phyloP scores from a whole-genome alignment of 495 filamentous ascomycete genomes.

The Penicillium soppii region DNA sequence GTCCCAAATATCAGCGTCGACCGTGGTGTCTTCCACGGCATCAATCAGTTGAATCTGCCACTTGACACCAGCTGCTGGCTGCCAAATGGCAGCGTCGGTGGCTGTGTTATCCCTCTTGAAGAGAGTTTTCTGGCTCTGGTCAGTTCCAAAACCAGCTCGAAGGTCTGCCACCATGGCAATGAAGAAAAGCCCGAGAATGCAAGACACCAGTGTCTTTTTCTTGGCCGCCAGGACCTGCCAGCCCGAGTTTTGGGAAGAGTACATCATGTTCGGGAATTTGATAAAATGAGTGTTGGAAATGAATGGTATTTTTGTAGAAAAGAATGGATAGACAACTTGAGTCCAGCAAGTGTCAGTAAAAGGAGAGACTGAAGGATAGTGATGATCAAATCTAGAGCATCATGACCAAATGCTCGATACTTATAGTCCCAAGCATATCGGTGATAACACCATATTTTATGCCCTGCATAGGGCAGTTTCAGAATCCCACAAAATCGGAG shows the following conservation, averaged over 20 bases:
- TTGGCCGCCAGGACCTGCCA: slow-evolving; percentile 4
- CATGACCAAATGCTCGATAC: not conserved
- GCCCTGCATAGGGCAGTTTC: slow-evolving; percentile 1
- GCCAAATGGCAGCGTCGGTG: slow-evolving; percentile 3
- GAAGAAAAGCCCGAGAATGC: slow-evolving; percentile 3
- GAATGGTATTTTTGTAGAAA: not conserved
- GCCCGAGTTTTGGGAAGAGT: not conserved
- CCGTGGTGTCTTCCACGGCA: slow-evolving; percentile 6
- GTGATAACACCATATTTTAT: not conserved
- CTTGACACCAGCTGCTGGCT: slow-evolving; percentile 10
- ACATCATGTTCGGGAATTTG: slow-evolving; percentile 1
- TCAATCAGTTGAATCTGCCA: slow-evolving; percentile 14
- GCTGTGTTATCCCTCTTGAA: not conserved
- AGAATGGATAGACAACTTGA: slow-evolving; percentile 10
- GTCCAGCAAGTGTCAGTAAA: slow-evolving; percentile 9
- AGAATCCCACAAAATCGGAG: not conserved
- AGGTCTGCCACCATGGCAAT: slow-evolving; percentile 2
- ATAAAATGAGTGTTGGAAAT: not conserved
- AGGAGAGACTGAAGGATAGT: slow-evolving; percentile 3
- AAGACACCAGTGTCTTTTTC: not conserved
- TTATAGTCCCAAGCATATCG: not conserved
- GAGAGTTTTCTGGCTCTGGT: not conserved
- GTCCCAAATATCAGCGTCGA: slow-evolving; percentile 10
- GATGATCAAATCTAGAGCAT: not conserved
- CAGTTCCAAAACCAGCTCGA: not conserved